Conservation (phyloP, 2,329 filamentous ascomycete species). For the Epicoccum sorghinum region DNA sequence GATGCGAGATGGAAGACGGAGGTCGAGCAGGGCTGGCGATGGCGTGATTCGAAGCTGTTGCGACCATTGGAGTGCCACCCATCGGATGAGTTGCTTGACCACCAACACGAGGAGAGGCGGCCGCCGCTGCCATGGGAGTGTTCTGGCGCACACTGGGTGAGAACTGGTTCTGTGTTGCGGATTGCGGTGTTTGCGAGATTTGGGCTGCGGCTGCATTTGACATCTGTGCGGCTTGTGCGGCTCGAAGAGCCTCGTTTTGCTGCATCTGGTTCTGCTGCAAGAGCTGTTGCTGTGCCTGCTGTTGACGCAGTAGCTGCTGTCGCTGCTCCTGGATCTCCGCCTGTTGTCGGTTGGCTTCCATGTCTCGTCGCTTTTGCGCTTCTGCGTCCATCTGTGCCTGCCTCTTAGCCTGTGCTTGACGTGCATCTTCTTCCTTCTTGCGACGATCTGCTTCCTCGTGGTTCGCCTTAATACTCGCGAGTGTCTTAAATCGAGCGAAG, state of each 20-base stretch:
- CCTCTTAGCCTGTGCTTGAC: constrained; percentile 45
- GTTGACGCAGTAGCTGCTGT: constrained; percentile 58
- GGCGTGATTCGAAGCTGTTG: constrained; percentile 45
- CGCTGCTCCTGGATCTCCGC: constrained; percentile 51
- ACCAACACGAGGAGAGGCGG: constrained; percentile 51
- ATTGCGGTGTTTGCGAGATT: constrained; percentile 55
- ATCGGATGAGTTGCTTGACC: constrained; percentile 43
- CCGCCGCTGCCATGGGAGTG: constrained; percentile 51
- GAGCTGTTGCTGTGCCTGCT: constrained; percentile 46
- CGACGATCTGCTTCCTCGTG: constrained; percentile 72
- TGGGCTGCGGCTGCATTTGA: constrained; percentile 29
- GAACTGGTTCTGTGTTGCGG: constrained; percentile 63
- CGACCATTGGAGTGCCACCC: constrained; percentile 54
- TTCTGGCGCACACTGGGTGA: constrained; percentile 63
- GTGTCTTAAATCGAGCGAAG: constrained; percentile 90
- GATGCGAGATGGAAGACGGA: constrained; percentile 47
- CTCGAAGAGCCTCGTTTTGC: constrained; percentile 44
- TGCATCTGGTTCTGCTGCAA: constrained; percentile 39
- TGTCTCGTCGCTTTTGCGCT: constrained; percentile 42
- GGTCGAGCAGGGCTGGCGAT: constrained; percentile 48
- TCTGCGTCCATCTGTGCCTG: constrained; percentile 47
- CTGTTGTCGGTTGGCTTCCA: constrained; percentile 41
- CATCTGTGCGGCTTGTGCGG: constrained; percentile 46
- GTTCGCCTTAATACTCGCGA: constrained; percentile 81
- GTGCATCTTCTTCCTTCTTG: constrained; percentile 58